Evolutionary conservation across 225 moss, liverwort and hornwort species (phyloP).

Genomic region (Pseudisothecium myosuroides): DNA sequence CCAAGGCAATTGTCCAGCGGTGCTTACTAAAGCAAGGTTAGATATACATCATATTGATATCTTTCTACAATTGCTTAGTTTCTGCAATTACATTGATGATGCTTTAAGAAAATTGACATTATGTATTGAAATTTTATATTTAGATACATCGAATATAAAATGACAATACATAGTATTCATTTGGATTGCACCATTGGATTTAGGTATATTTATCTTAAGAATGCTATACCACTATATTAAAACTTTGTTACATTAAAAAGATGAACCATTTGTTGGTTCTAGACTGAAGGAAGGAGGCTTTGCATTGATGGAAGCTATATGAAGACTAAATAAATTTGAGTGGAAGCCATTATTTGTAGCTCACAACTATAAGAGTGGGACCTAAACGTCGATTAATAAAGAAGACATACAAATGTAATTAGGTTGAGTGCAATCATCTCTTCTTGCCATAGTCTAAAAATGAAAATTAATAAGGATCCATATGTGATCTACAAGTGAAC

Average conservation of each 20-base stretch:
- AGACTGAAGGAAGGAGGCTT: rapidly evolving
- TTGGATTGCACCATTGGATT: not conserved
- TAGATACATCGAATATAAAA: not conserved
- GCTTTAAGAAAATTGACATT: not conserved
- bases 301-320: rapidly evolving
- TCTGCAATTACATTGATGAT: not conserved
- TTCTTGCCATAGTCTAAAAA: not conserved
- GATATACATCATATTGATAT: not conserved
- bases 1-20: rapidly evolving
- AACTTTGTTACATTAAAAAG: not conserved
- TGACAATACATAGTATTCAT: rapidly evolving
- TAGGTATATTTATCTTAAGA: rapidly evolving
- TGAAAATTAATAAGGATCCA: not conserved
- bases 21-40: rapidly evolving
- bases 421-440: rapidly evolving
- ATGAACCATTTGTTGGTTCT: rapidly evolving
- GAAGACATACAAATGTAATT: not conserved
- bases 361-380: rapidly evolving
- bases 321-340: rapidly evolving
- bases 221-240: rapidly evolving
- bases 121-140: not conserved
- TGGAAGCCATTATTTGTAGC: rapidly evolving
- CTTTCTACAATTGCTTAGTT: not conserved
- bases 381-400: not conserved
- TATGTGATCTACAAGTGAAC: not conserved